These are phyloP conservation scores for Ogataea ganodermae DNA, from an alignment of 805 yeast species.

Conservation along the genomic window DNA sequence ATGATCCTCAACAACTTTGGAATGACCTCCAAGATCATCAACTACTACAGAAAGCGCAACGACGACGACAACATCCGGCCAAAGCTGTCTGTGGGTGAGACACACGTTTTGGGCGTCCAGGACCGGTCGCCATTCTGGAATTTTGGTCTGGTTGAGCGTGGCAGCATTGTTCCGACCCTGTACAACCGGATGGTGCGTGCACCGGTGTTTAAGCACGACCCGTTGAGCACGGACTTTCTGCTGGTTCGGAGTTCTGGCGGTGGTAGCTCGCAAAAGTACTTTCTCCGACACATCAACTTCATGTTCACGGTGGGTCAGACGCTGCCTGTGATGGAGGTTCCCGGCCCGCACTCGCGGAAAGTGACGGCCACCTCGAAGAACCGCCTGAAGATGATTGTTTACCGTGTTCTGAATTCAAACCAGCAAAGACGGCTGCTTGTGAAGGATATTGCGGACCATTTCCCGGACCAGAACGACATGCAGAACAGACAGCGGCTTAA, in stretches of 20 bases:
- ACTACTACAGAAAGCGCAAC: conserved; percentile 82
- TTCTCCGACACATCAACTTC: conserved; percentile 65
- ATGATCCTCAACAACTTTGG: conserved; percentile 83
- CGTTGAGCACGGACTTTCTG: conserved; percentile 75
- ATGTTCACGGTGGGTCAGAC: conserved; percentile 89
- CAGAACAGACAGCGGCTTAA: conserved; percentile 93
- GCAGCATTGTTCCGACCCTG: conserved; percentile 88
- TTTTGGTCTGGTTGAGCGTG: conserved; percentile 94
- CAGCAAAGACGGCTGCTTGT: conserved; percentile 77
- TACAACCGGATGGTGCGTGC: conserved; percentile 92
- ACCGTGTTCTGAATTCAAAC: conserved; percentile 75
- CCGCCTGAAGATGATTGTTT: conserved; percentile 90
- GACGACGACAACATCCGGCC: conserved; percentile 87
- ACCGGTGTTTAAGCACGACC: conserved; percentile 87
- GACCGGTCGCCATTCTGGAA: conserved; percentile 98
- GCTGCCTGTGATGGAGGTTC: conserved; percentile 90
- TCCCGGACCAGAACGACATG: conserved; percentile 97
- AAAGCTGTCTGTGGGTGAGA: conserved; percentile 86
- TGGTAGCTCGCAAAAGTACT: conserved; percentile 67
- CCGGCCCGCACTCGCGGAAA: conserved; percentile 96
- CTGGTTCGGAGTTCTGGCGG: conserved; percentile 79
- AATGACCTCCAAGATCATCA: conserved; percentile 92
- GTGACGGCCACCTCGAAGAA: conserved; percentile 92
- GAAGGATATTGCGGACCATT: conserved; percentile 85
- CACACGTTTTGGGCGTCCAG: conserved; percentile 93